These are phyloP conservation scores for Bauhinia variegata DNA, from an alignment of 306 rosid genomes.

Conservation along the genomic window DNA sequence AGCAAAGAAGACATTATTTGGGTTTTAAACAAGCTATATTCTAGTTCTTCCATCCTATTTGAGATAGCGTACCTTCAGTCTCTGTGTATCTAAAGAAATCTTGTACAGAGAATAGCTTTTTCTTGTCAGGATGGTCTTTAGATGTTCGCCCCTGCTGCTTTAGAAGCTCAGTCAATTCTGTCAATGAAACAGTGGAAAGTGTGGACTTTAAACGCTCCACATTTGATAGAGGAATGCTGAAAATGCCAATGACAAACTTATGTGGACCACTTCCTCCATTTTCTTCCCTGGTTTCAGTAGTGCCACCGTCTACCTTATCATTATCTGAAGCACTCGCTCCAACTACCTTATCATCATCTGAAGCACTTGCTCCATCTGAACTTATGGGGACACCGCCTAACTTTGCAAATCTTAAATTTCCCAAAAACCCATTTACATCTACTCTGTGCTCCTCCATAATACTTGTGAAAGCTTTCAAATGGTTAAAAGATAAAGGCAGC, in stretches of 20 bases:
- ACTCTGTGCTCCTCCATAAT: constrained; percentile 73
- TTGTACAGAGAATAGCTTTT: constrained; percentile 86
- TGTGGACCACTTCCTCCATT: constrained; percentile 68
- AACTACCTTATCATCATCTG: constrained; percentile 62
- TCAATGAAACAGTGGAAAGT: constrained; percentile 79
- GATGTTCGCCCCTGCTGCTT: constrained; percentile 77
- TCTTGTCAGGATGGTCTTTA: constrained; percentile 97
- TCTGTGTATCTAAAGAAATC: constrained; percentile 99
- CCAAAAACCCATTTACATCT: constrained; percentile 77
- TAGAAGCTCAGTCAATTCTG: constrained; percentile 88
- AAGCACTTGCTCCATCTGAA: constrained; percentile 64
- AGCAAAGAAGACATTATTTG: constrained; percentile 8
- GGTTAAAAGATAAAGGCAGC: constrained; percentile 50
- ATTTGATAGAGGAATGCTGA: constrained; percentile 90
- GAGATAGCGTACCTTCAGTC: constrained; percentile 79
- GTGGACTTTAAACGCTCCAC: constrained; percentile 96
- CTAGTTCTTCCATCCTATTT: constrained; percentile 9
- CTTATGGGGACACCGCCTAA: constrained; percentile 86
- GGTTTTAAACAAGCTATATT: constrained; percentile 30
- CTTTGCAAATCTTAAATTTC: constrained; percentile 89
- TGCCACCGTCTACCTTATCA: constrained; percentile 59
- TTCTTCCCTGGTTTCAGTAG: constrained; percentile 61
- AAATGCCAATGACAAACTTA: constrained; percentile 77
- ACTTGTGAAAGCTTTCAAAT: constrained; percentile 55
- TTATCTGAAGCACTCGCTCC: constrained; percentile 65